Percentiles rank a stretch among this genome's conserved stretches.
These are phyloP conservation scores for Polyporus tsugae DNA, from an alignment of 1,284 basidiomycete genomes.

Conservation along the genomic window DNA sequence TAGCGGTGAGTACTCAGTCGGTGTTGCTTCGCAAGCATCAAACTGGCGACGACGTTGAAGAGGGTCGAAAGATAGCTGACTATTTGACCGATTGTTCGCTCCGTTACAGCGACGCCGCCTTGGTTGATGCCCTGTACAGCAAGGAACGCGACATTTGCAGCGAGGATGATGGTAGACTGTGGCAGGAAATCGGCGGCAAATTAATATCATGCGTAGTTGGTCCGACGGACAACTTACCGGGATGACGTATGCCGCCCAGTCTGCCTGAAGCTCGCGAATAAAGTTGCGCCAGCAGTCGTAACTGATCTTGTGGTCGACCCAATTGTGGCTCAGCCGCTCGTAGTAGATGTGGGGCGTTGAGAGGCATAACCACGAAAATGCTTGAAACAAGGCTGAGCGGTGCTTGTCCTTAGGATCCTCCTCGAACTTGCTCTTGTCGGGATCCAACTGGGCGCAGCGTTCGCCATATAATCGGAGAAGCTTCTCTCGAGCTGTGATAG, in stretches of 20 bases:
- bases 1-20: not conserved
- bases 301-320: slow-evolving; percentile 37
- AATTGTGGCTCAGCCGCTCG: slow-evolving; percentile 33
- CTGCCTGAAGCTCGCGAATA: slow-evolving; percentile 32
- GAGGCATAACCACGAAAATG: slow-evolving; percentile 36
- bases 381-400: slow-evolving; percentile 27
- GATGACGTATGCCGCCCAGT: slow-evolving; percentile 39
- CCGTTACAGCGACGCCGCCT: not conserved
- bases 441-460: slow-evolving; percentile 34
- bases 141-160: slow-evolving; percentile 39
- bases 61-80: slow-evolving; percentile 36
- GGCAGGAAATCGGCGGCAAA: not conserved
- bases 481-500: not conserved
- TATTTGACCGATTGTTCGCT: slow-evolving; percentile 31
- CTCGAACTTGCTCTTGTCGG: slow-evolving; percentile 24
- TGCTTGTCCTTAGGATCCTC: slow-evolving; percentile 2
- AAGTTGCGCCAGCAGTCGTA: slow-evolving; percentile 36
- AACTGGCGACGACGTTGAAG: slow-evolving; percentile 30
- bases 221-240: slow-evolving; percentile 32
- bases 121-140: slow-evolving; percentile 44
- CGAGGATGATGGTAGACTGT: slow-evolving; percentile 50
- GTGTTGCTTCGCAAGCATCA: slow-evolving; percentile 15
- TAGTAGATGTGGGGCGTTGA: slow-evolving; percentile 34
- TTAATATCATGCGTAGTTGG: not conserved
- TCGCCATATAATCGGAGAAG: slow-evolving; percentile 36